Evolutionary conservation across 106 monocot genomes (phyloP).

Genomic region (Acorus calamus): DNA sequence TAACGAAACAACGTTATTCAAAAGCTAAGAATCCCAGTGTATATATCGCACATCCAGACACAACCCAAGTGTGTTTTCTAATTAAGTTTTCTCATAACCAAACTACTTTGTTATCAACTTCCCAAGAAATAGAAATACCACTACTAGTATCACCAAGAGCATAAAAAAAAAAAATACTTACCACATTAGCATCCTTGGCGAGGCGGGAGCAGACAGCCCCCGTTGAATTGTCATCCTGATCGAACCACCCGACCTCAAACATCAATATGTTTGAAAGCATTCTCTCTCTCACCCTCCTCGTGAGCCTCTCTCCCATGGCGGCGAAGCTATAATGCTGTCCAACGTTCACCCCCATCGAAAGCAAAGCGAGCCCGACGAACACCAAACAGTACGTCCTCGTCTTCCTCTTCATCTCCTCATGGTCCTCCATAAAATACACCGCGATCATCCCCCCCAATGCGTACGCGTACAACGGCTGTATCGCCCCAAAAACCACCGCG

Average conservation of each 20-base stretch:
- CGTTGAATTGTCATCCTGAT: conserved; percentile 32
- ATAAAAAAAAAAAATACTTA: too few relatives aligned
- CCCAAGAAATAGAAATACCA: too few relatives aligned
- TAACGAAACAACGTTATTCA: too few relatives aligned
- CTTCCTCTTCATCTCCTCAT: conserved; percentile 26
- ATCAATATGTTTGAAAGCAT: conserved; percentile 34
- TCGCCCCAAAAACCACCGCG: conserved; percentile 26
- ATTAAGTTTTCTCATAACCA: too few relatives aligned
- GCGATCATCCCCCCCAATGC: conserved; percentile 26
- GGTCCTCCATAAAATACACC: conserved; percentile 31
- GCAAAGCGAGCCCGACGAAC: conserved; percentile 13
- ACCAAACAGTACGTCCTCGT: conserved; percentile 14
- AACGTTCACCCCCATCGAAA: conserved; percentile 25
- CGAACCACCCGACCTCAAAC: conserved; percentile 39
- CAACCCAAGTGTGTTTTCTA: too few relatives aligned
- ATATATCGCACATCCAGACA: too few relatives aligned
- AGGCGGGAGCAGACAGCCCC: conserved; percentile 31
- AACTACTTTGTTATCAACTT: too few relatives aligned
- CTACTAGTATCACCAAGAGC: too few relatives aligned
- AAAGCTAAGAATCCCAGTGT: too few relatives aligned
- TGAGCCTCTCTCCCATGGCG: conserved; percentile 36
- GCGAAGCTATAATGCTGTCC: conserved; percentile 38
- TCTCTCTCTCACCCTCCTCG: conserved; percentile 23
- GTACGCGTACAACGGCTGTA: conserved; percentile 41
- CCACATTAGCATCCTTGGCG: conserved; percentile 30